Percentiles rank a stretch among this genome's conserved stretches.
phyloP scores from a whole-genome alignment of 2,329 filamentous ascomycete genomes.

The Lachnellula arida region DNA sequence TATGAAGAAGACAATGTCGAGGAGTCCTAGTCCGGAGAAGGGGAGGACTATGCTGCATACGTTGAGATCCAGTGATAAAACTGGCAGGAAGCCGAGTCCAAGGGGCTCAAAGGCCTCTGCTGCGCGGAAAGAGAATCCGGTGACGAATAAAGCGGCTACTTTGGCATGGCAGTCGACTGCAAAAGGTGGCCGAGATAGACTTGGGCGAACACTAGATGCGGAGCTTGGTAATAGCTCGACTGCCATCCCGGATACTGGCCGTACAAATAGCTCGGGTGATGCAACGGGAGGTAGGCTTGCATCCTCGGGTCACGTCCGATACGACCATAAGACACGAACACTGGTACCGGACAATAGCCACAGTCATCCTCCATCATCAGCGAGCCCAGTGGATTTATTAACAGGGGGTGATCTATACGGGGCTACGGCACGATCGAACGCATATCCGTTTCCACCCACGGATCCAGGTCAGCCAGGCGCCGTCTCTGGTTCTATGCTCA shows the following conservation, averaged over 20 bases:
- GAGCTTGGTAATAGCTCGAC: constrained; percentile 24
- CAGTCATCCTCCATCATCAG: constrained; percentile 6
- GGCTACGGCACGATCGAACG: constrained; percentile 22
- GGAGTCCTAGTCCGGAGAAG: constrained; percentile 55
- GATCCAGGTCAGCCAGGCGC: constrained; percentile 27
- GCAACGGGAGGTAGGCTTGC: constrained; percentile 9
- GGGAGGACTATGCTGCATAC: constrained; percentile 57
- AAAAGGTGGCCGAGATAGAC: constrained; percentile 23
- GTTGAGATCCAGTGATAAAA: constrained; percentile 45
- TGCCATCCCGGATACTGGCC: constrained; percentile 18
- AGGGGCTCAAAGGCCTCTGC: constrained; percentile 32
- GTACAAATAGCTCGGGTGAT: constrained; percentile 22
- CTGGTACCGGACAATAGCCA: constrained; percentile 24
- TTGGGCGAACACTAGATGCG: constrained; percentile 26
- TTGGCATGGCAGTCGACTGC: constrained; percentile 47
- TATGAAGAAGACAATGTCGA: constrained; percentile 33
- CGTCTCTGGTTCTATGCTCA: constrained; percentile 25
- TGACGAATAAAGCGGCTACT: constrained; percentile 59
- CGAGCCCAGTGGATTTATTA: constrained; percentile 25
- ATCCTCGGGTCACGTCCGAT: constrained; percentile 24
- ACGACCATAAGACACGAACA: constrained; percentile 31
- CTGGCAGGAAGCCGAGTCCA: constrained; percentile 38
- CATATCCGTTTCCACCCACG: constrained; percentile 30
- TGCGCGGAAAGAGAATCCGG: constrained; percentile 40
- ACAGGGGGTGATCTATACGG: constrained; percentile 21